Evolutionary conservation across 768 basidiomycete genomes (phyloP), one percentile per base, ranked within the genome.

Genomic region (Tulasnella sp.): DNA sequence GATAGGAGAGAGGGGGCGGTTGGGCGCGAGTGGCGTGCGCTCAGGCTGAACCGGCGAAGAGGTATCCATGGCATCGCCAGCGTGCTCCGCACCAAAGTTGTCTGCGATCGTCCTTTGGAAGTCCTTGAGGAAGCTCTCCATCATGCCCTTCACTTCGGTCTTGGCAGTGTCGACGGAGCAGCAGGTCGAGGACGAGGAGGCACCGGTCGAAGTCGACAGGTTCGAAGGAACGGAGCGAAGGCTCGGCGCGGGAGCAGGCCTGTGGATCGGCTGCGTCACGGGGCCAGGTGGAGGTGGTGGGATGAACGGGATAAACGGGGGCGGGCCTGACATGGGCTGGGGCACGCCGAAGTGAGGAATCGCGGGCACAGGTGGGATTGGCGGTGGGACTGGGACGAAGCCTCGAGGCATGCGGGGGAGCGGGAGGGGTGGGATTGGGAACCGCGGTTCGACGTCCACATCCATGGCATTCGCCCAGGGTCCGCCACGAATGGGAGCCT

Each of bases 91-190:
- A 42, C 85, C 85, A 73, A 88, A 85, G 0, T 84, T 84, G 75
- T 80, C 82, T 29, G 81, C 81, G 35, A 91, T 81, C 77, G 88
- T 84, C 18, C 83, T 84, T 51, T 89, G 86, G n/a, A 92, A 83
- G 75, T 90, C 87, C 13, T 82, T 80, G 81, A 90, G 87, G 82
- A 92, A 91, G n/a, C 84, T 84, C 70, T 83, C 80, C 51, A 92
- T 79, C 42, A 91, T 82, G 1, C 79, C 73, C 76, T 85, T 84
- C 9, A 92, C 83, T 75, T 91, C 90, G 51, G 82, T 82, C 82
- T 87, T 91, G 72, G 85, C 86, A 75, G 87, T 84, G 1, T 85
- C 80, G 4, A 87, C 80, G 5, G 87, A 83, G 82, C 89, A 90
- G 81, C 88, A 89, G 11, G 72, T 39, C 5, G 71, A 42, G 23